These are phyloP conservation scores for Neopestalotiopsis sp. DNA, from an alignment of 2,329 filamentous ascomycete species.

Conservation along the genomic window DNA sequence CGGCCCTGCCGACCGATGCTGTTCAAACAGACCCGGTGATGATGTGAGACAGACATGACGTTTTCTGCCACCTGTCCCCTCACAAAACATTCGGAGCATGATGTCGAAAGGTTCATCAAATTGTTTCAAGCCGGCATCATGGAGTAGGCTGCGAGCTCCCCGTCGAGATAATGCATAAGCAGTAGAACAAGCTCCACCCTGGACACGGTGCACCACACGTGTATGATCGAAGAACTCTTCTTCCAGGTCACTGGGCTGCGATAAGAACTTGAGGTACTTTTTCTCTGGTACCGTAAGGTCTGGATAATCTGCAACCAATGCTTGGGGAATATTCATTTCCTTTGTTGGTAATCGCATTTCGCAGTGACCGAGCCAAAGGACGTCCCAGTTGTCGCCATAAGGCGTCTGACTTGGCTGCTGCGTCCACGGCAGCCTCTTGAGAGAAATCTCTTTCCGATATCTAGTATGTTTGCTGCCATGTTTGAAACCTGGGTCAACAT, in stretches of 20 bases:
- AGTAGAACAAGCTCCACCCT: constrained; percentile 42
- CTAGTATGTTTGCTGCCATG: neutral
- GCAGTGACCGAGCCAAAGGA: constrained; percentile 57
- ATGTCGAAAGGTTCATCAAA: constrained; percentile 48
- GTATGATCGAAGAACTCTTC: constrained; percentile 46
- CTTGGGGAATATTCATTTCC: constrained; percentile 29
- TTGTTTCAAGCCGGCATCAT: constrained; percentile 47
- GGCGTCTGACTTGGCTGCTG: constrained; percentile 24
- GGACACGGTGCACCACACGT: constrained; percentile 47
- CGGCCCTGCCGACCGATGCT: constrained; percentile 46
- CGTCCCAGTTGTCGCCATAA: constrained; percentile 44
- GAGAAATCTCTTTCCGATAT: constrained; percentile 15
- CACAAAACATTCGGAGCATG: constrained; percentile 51
- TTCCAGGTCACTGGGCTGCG: constrained; percentile 31
- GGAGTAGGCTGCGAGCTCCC: constrained; percentile 46
- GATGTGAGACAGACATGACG: constrained; percentile 45
- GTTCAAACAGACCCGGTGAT: constrained; percentile 50
- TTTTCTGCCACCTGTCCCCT: constrained; percentile 38
- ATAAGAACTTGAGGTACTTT: constrained; percentile 38
- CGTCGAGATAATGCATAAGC: constrained; percentile 51
- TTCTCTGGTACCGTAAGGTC: constrained; percentile 42
- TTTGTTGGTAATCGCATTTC: constrained; percentile 39
- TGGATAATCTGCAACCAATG: constrained; percentile 34
- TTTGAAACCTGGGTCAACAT: no score
- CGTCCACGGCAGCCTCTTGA: constrained; percentile 43